Base-by-base conservation (phyloP, 768 basidiomycete species). In the Collybia nuda region DNA sequence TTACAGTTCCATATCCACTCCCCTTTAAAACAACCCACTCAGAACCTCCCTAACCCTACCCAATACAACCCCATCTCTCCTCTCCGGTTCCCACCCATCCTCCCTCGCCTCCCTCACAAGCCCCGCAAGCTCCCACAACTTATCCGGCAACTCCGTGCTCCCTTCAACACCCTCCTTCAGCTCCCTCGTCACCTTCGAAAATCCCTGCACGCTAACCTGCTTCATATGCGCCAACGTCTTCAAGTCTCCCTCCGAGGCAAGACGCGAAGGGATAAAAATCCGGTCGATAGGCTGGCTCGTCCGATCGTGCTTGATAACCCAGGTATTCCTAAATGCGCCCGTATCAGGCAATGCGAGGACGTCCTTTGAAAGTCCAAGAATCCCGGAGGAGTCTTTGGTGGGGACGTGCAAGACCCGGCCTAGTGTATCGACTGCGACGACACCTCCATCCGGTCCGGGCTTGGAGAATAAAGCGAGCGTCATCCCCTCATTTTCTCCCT, bases 271-370 rank as follows among this genome's bases (percentile, higher is more conserved):
- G 15, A 67, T 46, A 36, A 73, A 57, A 21, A 75, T 47, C 9
- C 72, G 57, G 19, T 72, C 67, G 17, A 70, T 69, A 14, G 70
- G 67, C 47, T 62, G 62, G n/a, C 64, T 57, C 12, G 72, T 72
- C 14, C 36, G 57, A 2, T 52, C 53, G 1, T 62, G 67, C 29
- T 60, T 59, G 37, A 75, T 50, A 12, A 64, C 52, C 70, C 73
- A 73, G 8, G 63, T 67, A 48, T 72, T 72, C 29, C 68, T 58
- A 52, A 68, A 71, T 8, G 15, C 48, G 0, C 55, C 63, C 1
- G 70, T 61, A 5, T 42, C 18, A 1, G 71, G 69, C 8, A 73
- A 56, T 8, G 40, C 51, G 14, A 53, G 37, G 12, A 58, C 55
- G 8, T 57, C 37, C 11, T 53, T 46, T 1, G 66, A 63, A 22